These are phyloP conservation scores for Chimonanthus praecox DNA, from an alignment of 164 flowering plant species.

Conservation along the genomic window DNA sequence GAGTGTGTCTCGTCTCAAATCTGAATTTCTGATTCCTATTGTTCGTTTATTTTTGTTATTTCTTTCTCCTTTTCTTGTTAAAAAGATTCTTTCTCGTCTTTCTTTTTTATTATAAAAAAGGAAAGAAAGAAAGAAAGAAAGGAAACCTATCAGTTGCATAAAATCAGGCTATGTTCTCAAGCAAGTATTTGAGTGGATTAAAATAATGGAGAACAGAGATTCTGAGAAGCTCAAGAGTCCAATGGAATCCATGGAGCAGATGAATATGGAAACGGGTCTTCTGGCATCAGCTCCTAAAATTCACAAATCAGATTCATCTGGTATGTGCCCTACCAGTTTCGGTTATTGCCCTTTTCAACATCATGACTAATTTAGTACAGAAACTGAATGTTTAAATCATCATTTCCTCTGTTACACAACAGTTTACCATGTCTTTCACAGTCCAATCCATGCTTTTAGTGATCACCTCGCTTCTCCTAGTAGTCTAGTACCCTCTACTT, in stretches of 20 bases:
- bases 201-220: slow-evolving; percentile 9
- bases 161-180: too few species aligned
- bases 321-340: background rate
- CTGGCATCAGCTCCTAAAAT: background rate
- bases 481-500: background rate
- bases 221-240: slow-evolving; percentile 17
- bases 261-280: slow-evolving; percentile 4
- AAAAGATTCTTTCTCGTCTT: too few species aligned
- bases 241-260: slow-evolving; percentile 5
- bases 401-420: background rate
- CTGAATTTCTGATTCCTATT: too few species aligned
- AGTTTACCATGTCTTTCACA: background rate
- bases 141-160: too few species aligned
- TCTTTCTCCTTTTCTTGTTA: too few species aligned
- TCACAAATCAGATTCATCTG: slow-evolving; percentile 2
- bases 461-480: background rate
- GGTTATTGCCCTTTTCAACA: background rate
- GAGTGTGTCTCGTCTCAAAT: too few species aligned
- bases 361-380: background rate
- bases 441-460: background rate
- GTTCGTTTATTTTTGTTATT: too few species aligned
- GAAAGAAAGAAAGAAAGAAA: too few species aligned
- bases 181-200: too few species aligned
- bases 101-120: too few species aligned
- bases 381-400: background rate